Evolutionary conservation across 1,284 basidiomycete genomes (phyloP), one percentile per base, ranked within the genome.

Genomic region (Volvariella surrecta): DNA sequence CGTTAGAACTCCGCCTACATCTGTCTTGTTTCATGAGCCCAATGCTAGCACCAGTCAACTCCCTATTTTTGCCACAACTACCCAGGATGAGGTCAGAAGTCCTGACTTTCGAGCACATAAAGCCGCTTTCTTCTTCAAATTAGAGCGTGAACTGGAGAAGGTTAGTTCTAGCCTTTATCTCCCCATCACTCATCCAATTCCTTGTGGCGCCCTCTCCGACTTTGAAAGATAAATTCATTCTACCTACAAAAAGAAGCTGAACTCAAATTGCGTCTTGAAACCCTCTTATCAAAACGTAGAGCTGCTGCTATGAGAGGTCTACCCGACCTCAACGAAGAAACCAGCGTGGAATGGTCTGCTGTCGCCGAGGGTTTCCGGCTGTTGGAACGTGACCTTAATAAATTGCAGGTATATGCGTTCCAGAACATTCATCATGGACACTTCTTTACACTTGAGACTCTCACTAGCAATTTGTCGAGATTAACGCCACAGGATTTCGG

Each of bases 221-320:
- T 37, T 44, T 32, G 47, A 16, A 58, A 96, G 94, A 98, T 99
- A 70, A 99, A 99, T 66, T 79, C 84, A n/a, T 99, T 99, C 60
- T 99, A 99, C 66, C 77, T 99, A 40, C 90, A 95, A 64, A 97
- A 96, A 64, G 96, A 99, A 63, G 89, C 93, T 9, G 93, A 98
- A 55, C 79, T 99, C 42, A 92, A 91, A 59, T 66, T 95, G 49
- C 79, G 93, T 40, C 80, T 99, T 47, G 83, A 95, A 54, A 96
- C 93, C 0, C 72, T 99, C 13, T 75, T 99, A 38, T 92, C 92
- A 30, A 98, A 98, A 63, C 83, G 95, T 49, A 82, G 93, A 61
- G 82, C 84, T 8, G 87, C 86, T 9, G 84, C 82, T 17, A 68
- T 76, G 67, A 72, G 83, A 50, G 76, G 80, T 24, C 67, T 84